Evolutionary conservation across 768 basidiomycete genomes (phyloP).

Genomic region (Collybiopsis luxurians): DNA sequence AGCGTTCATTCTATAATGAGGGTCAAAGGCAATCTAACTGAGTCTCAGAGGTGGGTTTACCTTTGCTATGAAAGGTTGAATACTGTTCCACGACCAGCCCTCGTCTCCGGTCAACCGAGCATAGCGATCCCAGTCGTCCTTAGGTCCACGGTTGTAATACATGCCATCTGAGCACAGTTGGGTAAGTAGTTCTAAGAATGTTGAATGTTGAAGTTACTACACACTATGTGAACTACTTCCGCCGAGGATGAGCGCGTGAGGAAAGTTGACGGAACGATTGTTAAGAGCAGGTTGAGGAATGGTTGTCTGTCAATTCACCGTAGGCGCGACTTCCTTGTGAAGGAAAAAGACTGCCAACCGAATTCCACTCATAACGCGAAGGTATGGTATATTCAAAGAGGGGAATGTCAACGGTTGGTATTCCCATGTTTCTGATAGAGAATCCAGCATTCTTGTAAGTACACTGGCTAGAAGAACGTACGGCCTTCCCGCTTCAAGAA

Average conservation of each 20-base stretch:
- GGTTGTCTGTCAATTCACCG: too few species aligned
- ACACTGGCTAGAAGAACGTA: not conserved
- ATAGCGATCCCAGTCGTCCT: slow-evolving; percentile 22
- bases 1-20: slow-evolving; percentile 1
- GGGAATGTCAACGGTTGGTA: not conserved
- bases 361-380: not conserved
- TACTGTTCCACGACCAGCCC: slow-evolving; percentile 27
- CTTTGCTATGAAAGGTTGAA: slow-evolving; percentile 22
- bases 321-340: not conserved
- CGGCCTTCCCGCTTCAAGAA: slow-evolving; percentile 14
- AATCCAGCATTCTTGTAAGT: not conserved
- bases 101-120: slow-evolving; percentile 21
- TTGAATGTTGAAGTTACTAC: not conserved
- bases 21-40: not conserved
- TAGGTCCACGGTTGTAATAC: slow-evolving; percentile 24
- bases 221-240: slow-evolving; percentile 19
- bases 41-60: slow-evolving; percentile 9
- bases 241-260: slow-evolving; percentile 20
- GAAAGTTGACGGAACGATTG: slow-evolving; percentile 15
- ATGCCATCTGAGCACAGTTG: slow-evolving; percentile 17
- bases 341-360: not conserved
- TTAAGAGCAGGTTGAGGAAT: not conserved
- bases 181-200: not conserved
- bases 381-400: not conserved
- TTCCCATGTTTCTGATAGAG: not conserved